Evolutionary conservation across 2,329 filamentous ascomycete species (phyloP).

Genomic region (Didymella keratinophila): DNA sequence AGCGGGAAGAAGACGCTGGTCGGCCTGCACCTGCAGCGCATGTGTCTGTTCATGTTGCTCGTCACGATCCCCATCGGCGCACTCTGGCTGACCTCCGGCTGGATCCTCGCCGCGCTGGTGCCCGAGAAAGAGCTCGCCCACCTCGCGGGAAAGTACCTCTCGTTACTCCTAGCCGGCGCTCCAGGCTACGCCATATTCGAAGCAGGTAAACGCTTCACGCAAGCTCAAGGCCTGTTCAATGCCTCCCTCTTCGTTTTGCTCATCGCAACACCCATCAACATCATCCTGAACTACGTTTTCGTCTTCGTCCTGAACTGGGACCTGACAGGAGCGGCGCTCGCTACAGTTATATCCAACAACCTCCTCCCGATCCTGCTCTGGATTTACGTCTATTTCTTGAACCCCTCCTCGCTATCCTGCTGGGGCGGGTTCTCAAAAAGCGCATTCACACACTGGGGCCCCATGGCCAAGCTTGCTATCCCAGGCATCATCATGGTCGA

Average conservation of each 20-base stretch:
- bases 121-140: conserved; percentile 58
- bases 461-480: conserved; percentile 87
- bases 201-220: conserved; percentile 62
- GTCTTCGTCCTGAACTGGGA: conserved; percentile 54
- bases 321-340: conserved; percentile 61
- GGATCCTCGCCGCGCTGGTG: conserved; percentile 57
- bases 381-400: conserved; percentile 55
- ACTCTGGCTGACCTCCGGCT: conserved; percentile 60
- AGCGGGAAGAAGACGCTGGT: conserved; percentile 58
- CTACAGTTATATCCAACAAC: conserved; percentile 59
- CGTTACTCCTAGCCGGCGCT: conserved; percentile 58
- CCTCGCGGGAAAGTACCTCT: conserved; percentile 60
- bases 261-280: conserved; percentile 59
- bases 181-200: conserved; percentile 65
- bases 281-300: conserved; percentile 60
- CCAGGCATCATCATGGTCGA: conserved; percentile 94
- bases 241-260: conserved; percentile 58
- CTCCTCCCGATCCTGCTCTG: conserved; percentile 59
- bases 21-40: conserved; percentile 62
- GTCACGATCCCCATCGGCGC: conserved; percentile 58
- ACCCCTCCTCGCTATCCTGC: conserved; percentile 53
- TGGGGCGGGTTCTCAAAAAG: conserved; percentile 78
- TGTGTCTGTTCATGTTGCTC: conserved; percentile 60
- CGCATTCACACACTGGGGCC: conserved; percentile 76
- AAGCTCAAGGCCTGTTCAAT: conserved; percentile 64